Evolutionary conservation across 2,329 filamentous ascomycete species (phyloP).

Genomic region (Atkinsonella texensis): DNA sequence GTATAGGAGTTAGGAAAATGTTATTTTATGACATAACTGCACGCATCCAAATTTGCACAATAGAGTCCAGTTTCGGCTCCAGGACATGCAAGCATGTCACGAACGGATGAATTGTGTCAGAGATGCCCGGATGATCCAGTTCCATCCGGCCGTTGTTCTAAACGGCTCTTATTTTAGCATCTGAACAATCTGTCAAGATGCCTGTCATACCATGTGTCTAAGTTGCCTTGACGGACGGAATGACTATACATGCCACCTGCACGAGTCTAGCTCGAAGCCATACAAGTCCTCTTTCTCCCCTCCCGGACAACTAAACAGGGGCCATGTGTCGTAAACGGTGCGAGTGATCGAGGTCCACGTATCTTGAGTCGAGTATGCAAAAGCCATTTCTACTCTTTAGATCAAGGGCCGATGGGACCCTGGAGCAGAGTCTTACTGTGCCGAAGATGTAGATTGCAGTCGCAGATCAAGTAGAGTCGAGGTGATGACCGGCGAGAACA

Average conservation of each 20-base stretch:
- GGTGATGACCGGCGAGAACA: not conserved
- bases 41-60: too few relatives aligned
- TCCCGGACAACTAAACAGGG: not conserved
- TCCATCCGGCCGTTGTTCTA: too few relatives aligned
- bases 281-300: not conserved
- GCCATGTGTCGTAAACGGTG: not conserved
- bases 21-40: too few relatives aligned
- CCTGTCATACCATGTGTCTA: too few relatives aligned
- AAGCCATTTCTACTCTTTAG: not conserved
- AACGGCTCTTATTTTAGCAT: too few relatives aligned
- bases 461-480: not conserved
- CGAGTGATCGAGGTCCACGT: not conserved
- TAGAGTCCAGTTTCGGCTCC: too few relatives aligned
- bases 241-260: not conserved
- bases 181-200: too few relatives aligned
- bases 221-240: not conserved
- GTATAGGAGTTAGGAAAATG: too few relatives aligned
- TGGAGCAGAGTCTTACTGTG: not conserved
- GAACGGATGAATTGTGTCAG: too few relatives aligned
- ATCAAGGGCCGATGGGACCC: not conserved
- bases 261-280: not conserved
- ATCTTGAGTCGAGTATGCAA: not conserved
- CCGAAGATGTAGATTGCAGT: not conserved
- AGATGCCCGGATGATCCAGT: too few relatives aligned
- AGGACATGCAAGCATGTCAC: too few relatives aligned